These are phyloP conservation scores for Colletotrichum spinosum DNA, from an alignment of 2,329 filamentous ascomycete species.

Conservation along the genomic window DNA sequence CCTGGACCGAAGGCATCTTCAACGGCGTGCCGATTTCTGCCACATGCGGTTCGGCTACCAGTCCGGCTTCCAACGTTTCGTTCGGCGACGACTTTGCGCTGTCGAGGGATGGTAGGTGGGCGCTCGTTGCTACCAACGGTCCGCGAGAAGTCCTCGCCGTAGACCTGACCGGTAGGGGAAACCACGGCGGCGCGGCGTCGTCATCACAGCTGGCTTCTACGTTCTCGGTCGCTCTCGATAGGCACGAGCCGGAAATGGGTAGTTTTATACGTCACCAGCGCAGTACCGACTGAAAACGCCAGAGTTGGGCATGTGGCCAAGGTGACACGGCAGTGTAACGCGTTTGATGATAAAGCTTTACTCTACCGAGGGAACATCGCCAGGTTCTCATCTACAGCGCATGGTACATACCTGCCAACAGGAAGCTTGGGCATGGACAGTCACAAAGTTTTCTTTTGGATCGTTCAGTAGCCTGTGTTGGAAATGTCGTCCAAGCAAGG, in stretches of 20 bases:
- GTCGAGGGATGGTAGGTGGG: conserved; percentile 13
- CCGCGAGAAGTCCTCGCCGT: conserved; percentile 9
- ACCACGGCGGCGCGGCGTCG: not conserved
- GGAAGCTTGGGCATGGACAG: too few relatives aligned
- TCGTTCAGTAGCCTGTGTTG: too few relatives aligned
- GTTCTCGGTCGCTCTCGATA: conserved; percentile 8
- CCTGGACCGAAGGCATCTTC: conserved; percentile 20
- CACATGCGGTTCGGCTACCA: not conserved
- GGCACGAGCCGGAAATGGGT: not conserved
- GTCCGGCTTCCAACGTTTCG: conserved; percentile 6
- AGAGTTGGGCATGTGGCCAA: conserved; percentile 12
- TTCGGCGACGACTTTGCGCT: conserved; percentile 29
- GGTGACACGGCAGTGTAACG: not conserved
- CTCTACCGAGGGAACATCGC: too few relatives aligned
- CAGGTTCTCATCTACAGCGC: too few relatives aligned
- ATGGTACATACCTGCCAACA: too few relatives aligned
- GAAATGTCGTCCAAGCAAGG: too few relatives aligned
- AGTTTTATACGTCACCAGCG: not conserved
- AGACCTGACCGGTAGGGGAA: not conserved
- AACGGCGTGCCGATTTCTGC: conserved; percentile 9
- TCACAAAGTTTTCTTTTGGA: too few relatives aligned
- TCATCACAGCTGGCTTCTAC: not conserved
- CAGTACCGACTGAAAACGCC: not conserved
- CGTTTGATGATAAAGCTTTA: too few relatives aligned
- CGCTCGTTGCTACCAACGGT: conserved; percentile 21